Conservation (phyloP, 768 basidiomycete genomes). For the Chlorophyllum brunneum region DNA sequence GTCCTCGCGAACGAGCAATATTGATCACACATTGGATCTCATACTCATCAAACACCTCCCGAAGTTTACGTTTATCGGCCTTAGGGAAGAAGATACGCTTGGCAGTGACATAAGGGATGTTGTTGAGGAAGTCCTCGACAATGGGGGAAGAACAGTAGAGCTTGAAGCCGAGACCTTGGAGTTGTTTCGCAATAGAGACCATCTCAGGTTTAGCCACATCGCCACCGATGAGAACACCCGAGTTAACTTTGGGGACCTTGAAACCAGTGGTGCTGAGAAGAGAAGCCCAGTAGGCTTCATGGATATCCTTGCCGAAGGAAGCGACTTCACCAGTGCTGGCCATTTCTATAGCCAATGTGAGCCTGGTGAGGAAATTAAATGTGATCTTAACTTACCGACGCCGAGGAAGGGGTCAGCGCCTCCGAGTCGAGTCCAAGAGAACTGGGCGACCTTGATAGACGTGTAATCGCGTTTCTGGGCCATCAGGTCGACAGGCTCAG, state of each 20-base stretch:
- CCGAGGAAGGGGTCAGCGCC: conserved; percentile 98
- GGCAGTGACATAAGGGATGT: conserved; percentile 69
- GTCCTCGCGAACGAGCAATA: conserved; percentile 76
- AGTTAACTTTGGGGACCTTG: conserved; percentile 79
- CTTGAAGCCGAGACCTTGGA: conserved; percentile 90
- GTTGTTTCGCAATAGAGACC: conserved; percentile 70
- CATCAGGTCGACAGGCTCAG: conserved; percentile 91
- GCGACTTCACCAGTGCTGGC: conserved; percentile 98
- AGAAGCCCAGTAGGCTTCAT: conserved; percentile 96
- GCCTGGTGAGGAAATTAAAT: background rate
- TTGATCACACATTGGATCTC: conserved; percentile 96
- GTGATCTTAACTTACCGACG: conserved; percentile 58
- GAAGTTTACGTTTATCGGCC: conserved; percentile 91
- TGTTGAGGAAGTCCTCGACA: conserved; percentile 80
- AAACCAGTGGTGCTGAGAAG: conserved; percentile 95
- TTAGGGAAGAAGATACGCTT: conserved; percentile 96
- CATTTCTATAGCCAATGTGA: conserved; percentile 64
- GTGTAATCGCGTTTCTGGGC: conserved; percentile 84
- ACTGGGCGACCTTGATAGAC: conserved; percentile 96
- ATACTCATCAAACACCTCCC: conserved; percentile 90
- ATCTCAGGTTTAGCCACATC: conserved; percentile 88
- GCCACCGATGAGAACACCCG: conserved; percentile 91
- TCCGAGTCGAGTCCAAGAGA: conserved; percentile 94
- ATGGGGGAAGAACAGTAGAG: conserved; percentile 81
- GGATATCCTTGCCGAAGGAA: conserved; percentile 87